Base-by-base conservation (phyloP, 169 alveolate genomes). In the Plasmodium falciparum region DNA sequence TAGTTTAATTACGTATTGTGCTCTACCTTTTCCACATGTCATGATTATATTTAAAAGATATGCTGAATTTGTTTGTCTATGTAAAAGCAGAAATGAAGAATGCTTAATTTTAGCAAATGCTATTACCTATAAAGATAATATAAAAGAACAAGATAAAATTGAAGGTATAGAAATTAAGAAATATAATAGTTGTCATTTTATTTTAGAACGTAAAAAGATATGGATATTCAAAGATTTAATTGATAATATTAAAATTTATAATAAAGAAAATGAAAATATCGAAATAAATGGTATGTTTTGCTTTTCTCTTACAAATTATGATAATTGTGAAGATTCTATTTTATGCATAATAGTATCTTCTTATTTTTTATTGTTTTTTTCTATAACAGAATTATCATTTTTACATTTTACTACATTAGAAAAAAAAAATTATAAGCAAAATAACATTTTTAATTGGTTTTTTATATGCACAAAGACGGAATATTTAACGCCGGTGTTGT, bases 401-500 rank as follows among this genome's bases (percentile, higher is more conserved):
- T 13, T 56, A 13, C 65, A 56, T 56, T 56, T 56, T 56, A 56
- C 65, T 4, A 56, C 65, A 56, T 56, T 56, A 56, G 47, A 39
- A 39, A 56, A 56, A 56, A 22, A 56, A 56, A 56, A 56, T 13
- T 56, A 56, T 22, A 56, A 56, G 22, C 29, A 56, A 56, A 56
- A 56, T 56, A 13, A 13, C 65, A 56, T 56, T 56, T 56, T 56
- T 56, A 56, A 56, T 56, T 56, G 65, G 65, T 56, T 56, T 56
- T 8, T 56, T 9, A 56, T 56, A 56, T 17, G 22, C 24, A n/a
- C 7, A 2, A 56, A 13, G 22, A 56, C 17, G n/a, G 29, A 56
- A 56, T 56, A 17, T 56, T 56, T 56, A 15, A 56, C 12, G 3
- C 24, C 33, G 2, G 22, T 56, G 22, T 13, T 56, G 11, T 56